These are phyloP conservation scores for Trichothecium roseum DNA, from an alignment of 2,329 filamentous ascomycete genomes.

Conservation along the genomic window DNA sequence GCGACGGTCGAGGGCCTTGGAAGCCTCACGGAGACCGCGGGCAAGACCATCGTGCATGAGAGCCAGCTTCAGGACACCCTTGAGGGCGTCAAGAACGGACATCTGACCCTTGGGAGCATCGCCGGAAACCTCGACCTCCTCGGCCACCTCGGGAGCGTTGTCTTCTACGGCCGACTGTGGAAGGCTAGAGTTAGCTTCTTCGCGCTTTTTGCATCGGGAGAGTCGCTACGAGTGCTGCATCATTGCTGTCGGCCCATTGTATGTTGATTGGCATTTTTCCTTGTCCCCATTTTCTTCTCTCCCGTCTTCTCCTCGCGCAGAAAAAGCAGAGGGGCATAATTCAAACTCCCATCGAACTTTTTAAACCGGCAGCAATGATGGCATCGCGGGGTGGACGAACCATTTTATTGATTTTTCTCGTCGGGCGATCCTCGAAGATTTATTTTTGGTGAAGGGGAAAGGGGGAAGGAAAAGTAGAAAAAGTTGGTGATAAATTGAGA, in stretches of 20 bases:
- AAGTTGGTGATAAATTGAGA: conserved; percentile 16
- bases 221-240: background rate
- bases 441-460: conserved; percentile 23
- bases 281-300: background rate
- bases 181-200: conserved; percentile 11
- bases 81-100: conserved; percentile 96
- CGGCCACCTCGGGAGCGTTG: conserved; percentile 74
- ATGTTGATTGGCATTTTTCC: background rate
- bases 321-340: background rate
- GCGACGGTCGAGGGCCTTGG: conserved; percentile 96
- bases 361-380: background rate
- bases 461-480: conserved; percentile 12
- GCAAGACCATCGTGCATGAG: conserved; percentile 99
- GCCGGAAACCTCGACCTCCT: conserved; percentile 93
- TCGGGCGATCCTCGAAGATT: conserved; percentile 62
- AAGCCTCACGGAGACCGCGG: conserved; percentile 94
- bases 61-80: conserved; percentile 96
- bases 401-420: conserved; percentile 49
- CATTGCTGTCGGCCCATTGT: conserved; percentile 1
- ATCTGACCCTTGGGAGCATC: conserved; percentile 90
- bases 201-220: too few relatives aligned
- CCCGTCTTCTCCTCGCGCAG: background rate
- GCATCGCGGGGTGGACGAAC: conserved; percentile 29
- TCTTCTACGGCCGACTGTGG: conserved; percentile 99
- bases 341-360: background rate